Evolutionary conservation across 1,284 basidiomycete genomes (phyloP).

Genomic region (Cryptococcus sp.): DNA sequence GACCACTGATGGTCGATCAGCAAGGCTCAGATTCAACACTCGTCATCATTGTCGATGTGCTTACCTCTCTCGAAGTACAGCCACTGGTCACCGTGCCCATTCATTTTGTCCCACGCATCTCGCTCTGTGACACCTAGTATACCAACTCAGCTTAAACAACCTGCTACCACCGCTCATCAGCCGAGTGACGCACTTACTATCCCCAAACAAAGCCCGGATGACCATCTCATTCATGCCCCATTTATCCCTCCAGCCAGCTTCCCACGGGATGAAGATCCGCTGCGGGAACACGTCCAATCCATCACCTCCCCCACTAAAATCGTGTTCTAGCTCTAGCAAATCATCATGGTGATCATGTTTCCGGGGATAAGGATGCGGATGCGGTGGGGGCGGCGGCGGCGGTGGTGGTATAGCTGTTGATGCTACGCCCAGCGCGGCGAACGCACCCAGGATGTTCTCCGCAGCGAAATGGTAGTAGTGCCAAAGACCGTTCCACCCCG

Average conservation of each 20-base stretch:
- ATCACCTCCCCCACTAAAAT: neutral
- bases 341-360: too few relatives aligned
- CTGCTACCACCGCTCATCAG: too few relatives aligned
- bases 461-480: conserved; percentile 33
- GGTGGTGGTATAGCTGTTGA: too few relatives aligned
- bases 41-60: neutral
- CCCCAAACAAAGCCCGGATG: conserved; percentile 19
- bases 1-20: conserved; percentile 17
- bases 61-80: too few relatives aligned
- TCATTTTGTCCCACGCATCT: too few relatives aligned
- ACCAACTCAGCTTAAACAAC: too few relatives aligned
- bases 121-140: too few relatives aligned
- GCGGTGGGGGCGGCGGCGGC: too few relatives aligned
- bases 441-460: conserved; percentile 26
- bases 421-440: conserved; percentile 17
- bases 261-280: conserved; percentile 29
- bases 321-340: too few relatives aligned
- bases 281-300: too few relatives aligned
- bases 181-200: conserved; percentile 9
- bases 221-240: conserved; percentile 31
- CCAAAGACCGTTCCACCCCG: conserved; percentile 1
- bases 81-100: neutral
- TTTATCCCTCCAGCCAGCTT: conserved; percentile 25
- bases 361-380: too few relatives aligned
- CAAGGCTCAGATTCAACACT: neutral